Base-by-base conservation (phyloP, 2,329 filamentous ascomycete genomes). In the Fonsecaea erecta region DNA sequence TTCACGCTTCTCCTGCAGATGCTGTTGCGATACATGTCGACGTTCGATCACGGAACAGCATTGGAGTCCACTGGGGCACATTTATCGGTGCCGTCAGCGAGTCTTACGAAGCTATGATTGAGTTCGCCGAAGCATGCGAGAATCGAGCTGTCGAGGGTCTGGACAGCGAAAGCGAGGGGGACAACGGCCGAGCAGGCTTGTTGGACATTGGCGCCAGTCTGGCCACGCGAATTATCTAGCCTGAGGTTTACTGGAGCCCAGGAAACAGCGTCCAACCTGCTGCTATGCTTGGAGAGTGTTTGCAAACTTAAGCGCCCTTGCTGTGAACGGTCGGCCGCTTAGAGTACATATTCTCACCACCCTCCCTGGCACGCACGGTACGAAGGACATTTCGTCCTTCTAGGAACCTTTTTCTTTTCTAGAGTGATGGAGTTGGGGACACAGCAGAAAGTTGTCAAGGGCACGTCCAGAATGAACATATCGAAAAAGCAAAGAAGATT, bases 11-110 rank as follows among this genome's bases (percentile, higher is more conserved):
- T 21, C 82, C 82, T 0, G 79, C 82, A 57, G 81, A 84, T 66
- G 78, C 79, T 3, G 66, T 83, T 0, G 72, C 77, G 37, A 82
- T 84, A 43, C 82, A 84, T 65, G 76, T 76, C 55, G 80, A 82
- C 60, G 72, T 84, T 56, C 75, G 68, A 53, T 80, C 80, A 54
- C 80, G 75, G 71, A 78, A 77, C 69, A 82, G 79, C 37, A 76
- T 84, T 30, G 82, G 80, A 0, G 83, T 84, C 79, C 82, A 84
- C 62, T 84, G 80, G 65, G 82, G 82, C 0, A 83, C 82, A 0
- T 68, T 68, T 30, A 32, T 68, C 12, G 66, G 66, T 8, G 52
- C 60, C 5, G 60, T 61, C 24, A 65, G 60, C 40, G 66, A 68
- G 43, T 46, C 63, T 7, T 57, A 59, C 48, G 66, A 68, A 59